Percentiles rank a stretch among this genome's conserved stretches.
phyloP scores from a whole-genome alignment of 192 early-diverging fungal species.

The Podila horticola region DNA sequence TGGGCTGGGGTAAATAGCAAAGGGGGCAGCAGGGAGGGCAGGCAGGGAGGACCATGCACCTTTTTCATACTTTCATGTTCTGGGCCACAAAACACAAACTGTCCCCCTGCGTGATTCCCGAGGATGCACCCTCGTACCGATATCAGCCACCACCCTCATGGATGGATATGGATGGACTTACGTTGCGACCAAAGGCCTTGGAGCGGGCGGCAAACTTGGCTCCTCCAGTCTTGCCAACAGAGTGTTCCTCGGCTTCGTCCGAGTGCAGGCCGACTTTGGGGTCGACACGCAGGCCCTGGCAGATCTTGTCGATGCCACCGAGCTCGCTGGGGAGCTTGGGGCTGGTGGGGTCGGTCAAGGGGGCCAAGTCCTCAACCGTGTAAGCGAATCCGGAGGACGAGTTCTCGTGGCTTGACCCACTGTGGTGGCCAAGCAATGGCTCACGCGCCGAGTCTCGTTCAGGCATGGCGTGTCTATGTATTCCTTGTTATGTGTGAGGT shows the following conservation, averaged over 20 bases:
- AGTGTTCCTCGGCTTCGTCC: conserved; percentile 52
- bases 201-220: conserved; percentile 35
- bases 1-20: too few species aligned
- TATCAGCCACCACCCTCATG: too few species aligned
- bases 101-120: too few species aligned
- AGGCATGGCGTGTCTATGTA: conserved; percentile 14
- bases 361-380: conserved; percentile 60
- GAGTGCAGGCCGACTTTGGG: conserved; percentile 65
- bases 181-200: conserved; percentile 32
- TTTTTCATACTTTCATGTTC: too few species aligned
- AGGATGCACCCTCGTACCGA: neutral
- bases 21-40: too few species aligned
- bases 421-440: conserved; percentile 27
- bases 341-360: conserved; percentile 76
- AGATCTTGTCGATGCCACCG: conserved; percentile 69
- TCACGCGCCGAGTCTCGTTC: conserved; percentile 22
- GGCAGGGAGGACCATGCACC: too few species aligned
- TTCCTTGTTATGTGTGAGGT: neutral
- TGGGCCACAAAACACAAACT: neutral
- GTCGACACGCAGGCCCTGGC: conserved; percentile 68
- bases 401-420: neutral
- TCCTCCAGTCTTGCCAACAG: conserved; percentile 7
- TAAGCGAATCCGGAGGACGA: conserved; percentile 53
- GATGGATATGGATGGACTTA: conserved; percentile 12
- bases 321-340: conserved; percentile 64